Base-by-base conservation (phyloP, 352 stramenopile genomes). In the Globisporangium parvum region DNA sequence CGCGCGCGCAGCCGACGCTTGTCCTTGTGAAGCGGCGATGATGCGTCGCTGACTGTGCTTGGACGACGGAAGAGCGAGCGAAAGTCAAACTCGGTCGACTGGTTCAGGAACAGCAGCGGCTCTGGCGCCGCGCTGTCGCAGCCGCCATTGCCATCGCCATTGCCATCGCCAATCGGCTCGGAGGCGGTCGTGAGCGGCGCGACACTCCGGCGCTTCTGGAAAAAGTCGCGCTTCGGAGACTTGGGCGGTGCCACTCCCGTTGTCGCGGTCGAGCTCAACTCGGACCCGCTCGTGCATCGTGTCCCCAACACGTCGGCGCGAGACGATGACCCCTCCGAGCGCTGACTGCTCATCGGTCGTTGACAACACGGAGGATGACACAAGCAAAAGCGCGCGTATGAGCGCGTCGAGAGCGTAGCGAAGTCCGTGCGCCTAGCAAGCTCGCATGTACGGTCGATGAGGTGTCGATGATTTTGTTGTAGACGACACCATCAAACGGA, bases 1-100 rank as follows among this genome's bases (percentile, higher is more conserved):
- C 70, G 73, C 15, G 61, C 60, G 0, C 78, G 70, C 6, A 88
- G 57, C 11, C 68, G 66, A 26, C 70, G 66, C 26, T 58, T 63
- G 17, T 63, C 51, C 42, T 48, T 45, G 11, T 58, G 50, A 6
- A 23, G 18, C 10, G 44, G 44, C 0, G 44, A 40, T 9, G 26
- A 11, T 8, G 57, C 26, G 4, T 47, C 53, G 45, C 33, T 20
- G 6, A 18, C 14, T 44, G 47, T n/a, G n/a, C 53, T 71, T 39
- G 53, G 26, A 2, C 56, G 41, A 14, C 63, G 65, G 18, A 76
- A 71, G 12, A 76, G 44, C 9, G 68, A 59, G 15, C 59, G 56
- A 23, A 76, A 58, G 47, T 66, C 62, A 33, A 76, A 73, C 6
- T 66, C 45, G 6, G 48, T 40, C 0, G 65, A n/a, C 21, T 64